phyloP scores from a whole-genome alignment of 768 basidiomycete species.

The Termitomyces eurrhizus region DNA sequence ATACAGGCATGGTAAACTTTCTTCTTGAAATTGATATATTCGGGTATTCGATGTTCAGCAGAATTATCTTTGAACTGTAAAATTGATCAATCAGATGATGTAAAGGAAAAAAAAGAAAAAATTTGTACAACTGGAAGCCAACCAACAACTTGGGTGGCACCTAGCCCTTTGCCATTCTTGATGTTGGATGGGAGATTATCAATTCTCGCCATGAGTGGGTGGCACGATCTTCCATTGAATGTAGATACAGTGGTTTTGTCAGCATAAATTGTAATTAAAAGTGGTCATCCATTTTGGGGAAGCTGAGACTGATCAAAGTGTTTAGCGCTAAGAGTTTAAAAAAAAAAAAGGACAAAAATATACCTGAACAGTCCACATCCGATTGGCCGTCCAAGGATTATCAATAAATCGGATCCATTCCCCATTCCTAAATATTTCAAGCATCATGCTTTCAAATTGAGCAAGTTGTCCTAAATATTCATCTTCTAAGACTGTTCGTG shows the following conservation, averaged over 20 bases:
- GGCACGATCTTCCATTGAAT: slow-evolving; percentile 31
- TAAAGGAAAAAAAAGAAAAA: neutral
- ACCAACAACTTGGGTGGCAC: slow-evolving; percentile 31
- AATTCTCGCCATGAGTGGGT: slow-evolving; percentile 30
- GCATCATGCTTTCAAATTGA: slow-evolving; percentile 25
- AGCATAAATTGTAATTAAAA: slow-evolving; percentile 32
- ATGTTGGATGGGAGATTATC: slow-evolving; percentile 29
- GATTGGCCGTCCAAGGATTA: neutral
- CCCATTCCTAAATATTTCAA: neutral
- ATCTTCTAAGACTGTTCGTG: slow-evolving; percentile 20
- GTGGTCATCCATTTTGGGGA: slow-evolving; percentile 2
- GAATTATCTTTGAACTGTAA: slow-evolving; percentile 26
- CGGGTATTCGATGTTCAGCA: slow-evolving; percentile 23
- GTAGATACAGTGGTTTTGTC: slow-evolving; percentile 35
- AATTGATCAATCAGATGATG: no score
- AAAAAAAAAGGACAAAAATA: neutral
- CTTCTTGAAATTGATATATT: slow-evolving; percentile 29
- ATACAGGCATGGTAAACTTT: slow-evolving; percentile 37
- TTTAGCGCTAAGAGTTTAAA: neutral
- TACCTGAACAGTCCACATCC: slow-evolving; percentile 1
- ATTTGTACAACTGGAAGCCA: slow-evolving; percentile 32
- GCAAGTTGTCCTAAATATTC: slow-evolving; percentile 19
- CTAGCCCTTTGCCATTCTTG: slow-evolving; percentile 25
- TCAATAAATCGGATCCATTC: neutral
- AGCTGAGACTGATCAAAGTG: neutral